A percentile compares a stretch with the other conserved stretches of the same genome.
Evolutionary conservation across 306 rosid genomes (phyloP).

Genomic region (Cicer pinnatifidum): DNA sequence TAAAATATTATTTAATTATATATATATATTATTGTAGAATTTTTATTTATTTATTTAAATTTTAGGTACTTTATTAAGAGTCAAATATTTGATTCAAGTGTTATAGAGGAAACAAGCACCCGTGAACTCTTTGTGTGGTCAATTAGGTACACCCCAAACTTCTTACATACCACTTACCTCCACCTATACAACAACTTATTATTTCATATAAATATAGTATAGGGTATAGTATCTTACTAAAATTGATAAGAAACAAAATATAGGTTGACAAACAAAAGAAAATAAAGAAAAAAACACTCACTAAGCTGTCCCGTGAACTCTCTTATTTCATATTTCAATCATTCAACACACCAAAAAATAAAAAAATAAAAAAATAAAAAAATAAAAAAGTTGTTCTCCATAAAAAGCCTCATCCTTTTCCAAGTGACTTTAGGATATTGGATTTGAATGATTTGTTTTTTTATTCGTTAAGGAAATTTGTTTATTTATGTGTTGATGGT

Average conservation of each 20-base stretch:
- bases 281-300: background rate
- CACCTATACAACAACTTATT: constrained; percentile 42
- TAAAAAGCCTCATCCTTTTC: constrained; percentile 30
- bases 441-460: constrained; percentile 21
- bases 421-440: constrained; percentile 29
- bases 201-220: constrained; percentile 17
- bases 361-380: no score
- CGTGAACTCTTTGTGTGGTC: constrained; percentile 56
- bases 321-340: constrained; percentile 43
- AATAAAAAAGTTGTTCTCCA: constrained; percentile 15
- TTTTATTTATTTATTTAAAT: background rate
- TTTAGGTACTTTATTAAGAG: constrained; percentile 18
- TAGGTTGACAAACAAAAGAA: constrained; percentile 10
- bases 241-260: constrained; percentile 35
- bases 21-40: background rate
- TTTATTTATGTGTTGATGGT: constrained; percentile 19
- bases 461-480: constrained; percentile 22
- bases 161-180: constrained; percentile 44
- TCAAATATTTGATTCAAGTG: constrained; percentile 45
- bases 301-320: constrained; percentile 49
- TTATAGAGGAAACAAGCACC: constrained; percentile 45
- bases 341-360: constrained; percentile 9
- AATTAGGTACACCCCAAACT: constrained; percentile 33
- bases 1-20: background rate
- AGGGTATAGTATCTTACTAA: constrained; percentile 21